Evolutionary conservation across 345 rosid genomes (phyloP), one percentile per base, ranked within the genome.

Genomic region (Euphorbia tirucalli): DNA sequence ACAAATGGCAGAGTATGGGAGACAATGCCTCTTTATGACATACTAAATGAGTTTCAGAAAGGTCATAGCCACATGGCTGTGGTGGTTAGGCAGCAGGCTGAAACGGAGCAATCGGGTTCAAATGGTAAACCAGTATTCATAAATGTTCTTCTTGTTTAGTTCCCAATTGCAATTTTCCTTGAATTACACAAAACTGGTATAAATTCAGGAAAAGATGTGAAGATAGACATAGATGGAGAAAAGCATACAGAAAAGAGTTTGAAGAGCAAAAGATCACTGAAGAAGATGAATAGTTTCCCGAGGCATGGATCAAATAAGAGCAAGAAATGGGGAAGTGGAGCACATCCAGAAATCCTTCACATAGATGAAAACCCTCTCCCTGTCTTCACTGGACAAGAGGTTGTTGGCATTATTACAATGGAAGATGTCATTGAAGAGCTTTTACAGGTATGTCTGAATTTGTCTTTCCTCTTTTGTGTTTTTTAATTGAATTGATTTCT

Each of bases 61-160:
- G 98, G 98, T 52, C 97, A 89, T 44, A 92, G 97, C 87, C 97
- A 94, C 70, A 89, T 92, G 97, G 96, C 97, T 68, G 93, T 90
- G 67, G 90, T 90, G 31, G 84, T 90, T 41, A 85, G 88, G 61
- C 83, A 70, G 68, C 71, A 72, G 55, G 22, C 37, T 3, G 11
- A 43, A 13, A 15, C 71, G 27, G 66, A 73, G 39, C 39, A 3
- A 54, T 27, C 16, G 1, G 7, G 65, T 83, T 89, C 32, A 41
- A 27, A 41, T 3, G 70, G 57, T 64, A 73, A 44, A 22, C 41
- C 3, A 63, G 37, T 16, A 11, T 35, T 35, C 3, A 35, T 35
- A 15, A 39, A 22, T 10, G 18, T 2, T 16, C 10, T 14, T 27
- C 4, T 70, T 15, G 21, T 61, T 25, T 58, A 66, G 44, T 39